These are phyloP conservation scores for Scalesia atractyloides DNA, from an alignment of 129 eudicot species.

Conservation along the genomic window DNA sequence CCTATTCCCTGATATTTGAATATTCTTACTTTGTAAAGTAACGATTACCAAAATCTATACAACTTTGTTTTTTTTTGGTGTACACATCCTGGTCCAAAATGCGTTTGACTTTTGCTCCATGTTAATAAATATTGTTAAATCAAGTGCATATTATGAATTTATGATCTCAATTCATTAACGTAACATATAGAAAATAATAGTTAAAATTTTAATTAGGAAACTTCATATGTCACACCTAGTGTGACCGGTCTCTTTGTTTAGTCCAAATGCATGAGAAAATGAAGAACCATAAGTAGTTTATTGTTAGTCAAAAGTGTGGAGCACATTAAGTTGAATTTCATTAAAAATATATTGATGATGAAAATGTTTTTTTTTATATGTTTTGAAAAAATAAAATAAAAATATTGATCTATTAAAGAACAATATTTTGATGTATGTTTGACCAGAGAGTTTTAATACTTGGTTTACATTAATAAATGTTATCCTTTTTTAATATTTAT, in stretches of 20 bases:
- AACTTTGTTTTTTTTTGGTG: neutral
- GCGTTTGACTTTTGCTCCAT: constrained; percentile 19
- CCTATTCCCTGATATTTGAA: constrained; percentile 16
- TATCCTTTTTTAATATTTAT: too few species aligned
- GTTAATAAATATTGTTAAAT: neutral
- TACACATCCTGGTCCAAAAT: constrained; percentile 11
- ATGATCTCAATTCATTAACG: neutral
- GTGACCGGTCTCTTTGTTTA: constrained; percentile 13
- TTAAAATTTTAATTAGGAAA: neutral
- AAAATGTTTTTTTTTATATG: too few species aligned
- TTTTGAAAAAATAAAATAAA: too few species aligned
- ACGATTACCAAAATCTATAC: neutral
- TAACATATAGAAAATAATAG: neutral
- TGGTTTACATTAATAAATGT: too few species aligned
- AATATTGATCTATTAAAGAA: too few species aligned
- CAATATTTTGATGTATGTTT: too few species aligned
- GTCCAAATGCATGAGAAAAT: constrained; percentile 7
- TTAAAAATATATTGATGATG: too few species aligned
- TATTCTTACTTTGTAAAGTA: constrained; percentile 23
- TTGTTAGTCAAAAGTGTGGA: constrained; percentile 14
- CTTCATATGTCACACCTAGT: constrained; percentile 16
- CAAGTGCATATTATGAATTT: neutral
- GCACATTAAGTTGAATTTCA: too few species aligned
- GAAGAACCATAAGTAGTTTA: neutral
- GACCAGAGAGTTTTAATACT: too few species aligned